phyloP scores from a whole-genome alignment of 2,329 filamentous ascomycete species.

The Neonectria punicea region DNA sequence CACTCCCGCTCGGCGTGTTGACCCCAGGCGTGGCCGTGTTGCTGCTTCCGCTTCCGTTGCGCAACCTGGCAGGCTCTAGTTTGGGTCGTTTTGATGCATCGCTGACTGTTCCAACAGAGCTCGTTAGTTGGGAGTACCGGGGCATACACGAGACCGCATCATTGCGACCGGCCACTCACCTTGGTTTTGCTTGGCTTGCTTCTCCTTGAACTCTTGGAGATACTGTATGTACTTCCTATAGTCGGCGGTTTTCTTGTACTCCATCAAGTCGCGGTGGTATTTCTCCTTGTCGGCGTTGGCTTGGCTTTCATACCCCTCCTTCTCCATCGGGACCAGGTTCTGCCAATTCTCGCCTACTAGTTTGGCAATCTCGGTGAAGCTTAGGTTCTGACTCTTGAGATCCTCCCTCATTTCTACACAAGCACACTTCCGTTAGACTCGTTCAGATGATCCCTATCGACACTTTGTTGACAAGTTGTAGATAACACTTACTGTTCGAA shows the following conservation, averaged over 20 bases:
- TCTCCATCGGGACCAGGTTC: slow-evolving; percentile 71
- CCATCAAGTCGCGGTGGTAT: slow-evolving; percentile 76
- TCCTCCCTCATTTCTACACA: slow-evolving; percentile 77
- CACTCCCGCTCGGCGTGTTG: slow-evolving; percentile 48
- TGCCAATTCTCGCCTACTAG: slow-evolving; percentile 87
- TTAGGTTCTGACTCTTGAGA: slow-evolving; percentile 78
- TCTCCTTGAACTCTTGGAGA: slow-evolving; percentile 80
- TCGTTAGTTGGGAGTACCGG: slow-evolving; percentile 15
- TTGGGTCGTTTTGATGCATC: slow-evolving; percentile 62
- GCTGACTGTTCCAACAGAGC: slow-evolving; percentile 29
- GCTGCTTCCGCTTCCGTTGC: slow-evolving; percentile 54
- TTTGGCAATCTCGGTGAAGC: slow-evolving; percentile 86
- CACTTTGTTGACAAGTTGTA: not conserved
- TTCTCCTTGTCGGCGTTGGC: slow-evolving; percentile 79
- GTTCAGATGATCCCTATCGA: not conserved
- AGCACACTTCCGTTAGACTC: slow-evolving; percentile 7
- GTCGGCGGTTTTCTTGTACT: slow-evolving; percentile 81
- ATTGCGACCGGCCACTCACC: slow-evolving; percentile 52
- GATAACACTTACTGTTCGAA: slow-evolving; percentile 74
- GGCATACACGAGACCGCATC: not conserved
- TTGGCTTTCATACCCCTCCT: slow-evolving; percentile 78
- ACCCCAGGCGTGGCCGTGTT: slow-evolving; percentile 51
- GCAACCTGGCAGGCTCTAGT: slow-evolving; percentile 52
- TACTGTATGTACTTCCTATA: slow-evolving; percentile 78
- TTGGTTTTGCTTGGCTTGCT: slow-evolving; percentile 69